phyloP scores from a whole-genome alignment of 768 basidiomycete genomes.

The Tricholomella constricta region DNA sequence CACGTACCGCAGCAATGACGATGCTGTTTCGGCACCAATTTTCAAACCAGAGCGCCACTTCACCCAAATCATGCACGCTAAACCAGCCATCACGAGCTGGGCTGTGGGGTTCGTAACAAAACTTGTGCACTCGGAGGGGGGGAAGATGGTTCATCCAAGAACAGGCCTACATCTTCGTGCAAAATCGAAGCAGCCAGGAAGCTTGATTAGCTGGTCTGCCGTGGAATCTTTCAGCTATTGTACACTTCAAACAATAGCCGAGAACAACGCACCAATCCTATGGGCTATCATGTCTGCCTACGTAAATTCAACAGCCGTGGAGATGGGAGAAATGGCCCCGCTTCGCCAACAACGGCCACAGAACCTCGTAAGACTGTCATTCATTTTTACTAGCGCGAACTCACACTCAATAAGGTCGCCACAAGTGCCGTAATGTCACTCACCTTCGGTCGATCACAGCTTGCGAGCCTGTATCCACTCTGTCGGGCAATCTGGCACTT shows the following conservation, averaged over 20 bases:
- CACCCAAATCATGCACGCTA: background rate
- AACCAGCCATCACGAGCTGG: background rate
- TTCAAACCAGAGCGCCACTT: background rate
- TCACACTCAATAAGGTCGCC: background rate
- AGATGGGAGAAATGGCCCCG: background rate
- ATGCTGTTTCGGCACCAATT: background rate
- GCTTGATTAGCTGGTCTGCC: background rate
- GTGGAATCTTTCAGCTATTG: background rate
- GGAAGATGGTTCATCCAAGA: background rate
- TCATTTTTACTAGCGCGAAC: background rate
- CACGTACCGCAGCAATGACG: background rate
- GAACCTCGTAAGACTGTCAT: background rate
- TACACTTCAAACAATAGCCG: background rate
- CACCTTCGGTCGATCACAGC: background rate
- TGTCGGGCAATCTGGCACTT: conserved; percentile 1
- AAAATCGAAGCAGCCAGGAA: background rate
- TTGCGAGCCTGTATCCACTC: background rate
- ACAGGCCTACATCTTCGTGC: conserved; percentile 1
- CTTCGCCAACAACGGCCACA: background rate
- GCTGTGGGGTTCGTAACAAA: background rate
- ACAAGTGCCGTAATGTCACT: background rate
- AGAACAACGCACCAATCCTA: background rate
- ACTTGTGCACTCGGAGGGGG: background rate
- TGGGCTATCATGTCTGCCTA: background rate
- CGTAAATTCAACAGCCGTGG: background rate